Base-by-base conservation (phyloP, 257 asterid genomes). In the Solanum pennellii region DNA sequence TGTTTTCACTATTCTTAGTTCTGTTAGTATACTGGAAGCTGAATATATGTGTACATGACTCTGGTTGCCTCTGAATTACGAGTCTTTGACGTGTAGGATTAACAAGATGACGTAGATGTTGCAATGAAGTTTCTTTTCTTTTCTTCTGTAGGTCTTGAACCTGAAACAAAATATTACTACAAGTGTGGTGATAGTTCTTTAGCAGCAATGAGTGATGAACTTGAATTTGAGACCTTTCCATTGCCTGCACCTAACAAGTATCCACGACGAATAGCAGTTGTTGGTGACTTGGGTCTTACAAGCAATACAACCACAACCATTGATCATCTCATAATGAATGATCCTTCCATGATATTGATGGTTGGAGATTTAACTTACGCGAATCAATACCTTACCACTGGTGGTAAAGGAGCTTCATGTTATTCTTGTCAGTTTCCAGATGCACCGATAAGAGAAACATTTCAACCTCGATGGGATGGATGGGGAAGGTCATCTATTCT, bases 401-500 rank as follows among this genome's bases (percentile, higher is more conserved):
- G 98, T 62, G 98, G 98, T 69, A 89, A 91, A 86, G 99, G 95
- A 9, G 94, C 96, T 79, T 90, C 96, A 66, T 93, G 98, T 90
- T 96, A 86, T 84, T 92, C 97, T 15, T 93, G 99, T 68, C 82
- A 87, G 23, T 96, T 96, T 90, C 96, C 98, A 6, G 93, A 93
- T 88, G 89, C 99, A 59, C 99, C 98, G 39, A 95, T 90, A 69
- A 89, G 97, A 87, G 98, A 96, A 86, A 90, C 97, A 6, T 93
- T 90, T 92, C 99, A 95, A 80, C 98, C 99, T 52, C 95, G 98
- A 42, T 95, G 99, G 99, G 99, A 96, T 49, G 98, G 92, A 31
- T 96, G 98, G 99, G 98, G 98, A 88, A 93, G 99, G 99, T 96
- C 82, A 88, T 37, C 20, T 13, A 68, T 76, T 44, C 23, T 62